phyloP scores from a whole-genome alignment of 805 yeast species.

The Maudiozyma serrabonitensis region DNA sequence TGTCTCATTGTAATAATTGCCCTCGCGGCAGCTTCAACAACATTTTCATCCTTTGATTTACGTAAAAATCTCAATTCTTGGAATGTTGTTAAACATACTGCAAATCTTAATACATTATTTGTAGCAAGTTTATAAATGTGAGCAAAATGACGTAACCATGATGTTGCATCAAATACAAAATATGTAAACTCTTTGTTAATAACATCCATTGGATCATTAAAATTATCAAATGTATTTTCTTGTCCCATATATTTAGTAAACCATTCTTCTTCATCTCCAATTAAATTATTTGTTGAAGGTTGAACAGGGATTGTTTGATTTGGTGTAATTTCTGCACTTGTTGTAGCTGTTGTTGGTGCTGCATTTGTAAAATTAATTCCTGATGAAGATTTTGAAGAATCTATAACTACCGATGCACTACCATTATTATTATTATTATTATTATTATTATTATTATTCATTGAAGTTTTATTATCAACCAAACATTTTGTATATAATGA shows the following conservation, averaged over 20 bases:
- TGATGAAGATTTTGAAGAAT: background rate
- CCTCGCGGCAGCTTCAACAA: constrained; percentile 72
- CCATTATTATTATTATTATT: background rate
- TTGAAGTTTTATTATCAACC: constrained; percentile 4
- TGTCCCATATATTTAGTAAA: constrained; percentile 17
- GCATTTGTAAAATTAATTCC: background rate
- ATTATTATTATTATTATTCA: background rate
- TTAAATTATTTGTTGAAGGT: background rate
- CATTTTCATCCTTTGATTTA: constrained; percentile 60
- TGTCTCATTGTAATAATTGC: constrained; percentile 69
- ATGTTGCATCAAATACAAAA: constrained; percentile 64
- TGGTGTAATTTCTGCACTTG: background rate
- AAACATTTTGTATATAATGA: constrained; percentile 26
- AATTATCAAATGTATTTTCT: background rate
- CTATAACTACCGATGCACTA: background rate
- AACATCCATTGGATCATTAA: constrained; percentile 1
- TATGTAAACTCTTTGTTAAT: constrained; percentile 50
- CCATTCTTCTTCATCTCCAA: constrained; percentile 9
- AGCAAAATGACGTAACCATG: constrained; percentile 77
- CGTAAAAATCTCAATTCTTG: constrained; percentile 67
- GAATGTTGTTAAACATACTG: constrained; percentile 66
- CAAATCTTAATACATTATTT: constrained; percentile 46
- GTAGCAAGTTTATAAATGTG: constrained; percentile 59
- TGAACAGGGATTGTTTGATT: background rate
- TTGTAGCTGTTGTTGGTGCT: background rate